Percentiles rank a stretch among this genome's conserved stretches.
phyloP scores from a whole-genome alignment of 2,329 filamentous ascomycete genomes.

The Cylindrodendrum hubeiense region DNA sequence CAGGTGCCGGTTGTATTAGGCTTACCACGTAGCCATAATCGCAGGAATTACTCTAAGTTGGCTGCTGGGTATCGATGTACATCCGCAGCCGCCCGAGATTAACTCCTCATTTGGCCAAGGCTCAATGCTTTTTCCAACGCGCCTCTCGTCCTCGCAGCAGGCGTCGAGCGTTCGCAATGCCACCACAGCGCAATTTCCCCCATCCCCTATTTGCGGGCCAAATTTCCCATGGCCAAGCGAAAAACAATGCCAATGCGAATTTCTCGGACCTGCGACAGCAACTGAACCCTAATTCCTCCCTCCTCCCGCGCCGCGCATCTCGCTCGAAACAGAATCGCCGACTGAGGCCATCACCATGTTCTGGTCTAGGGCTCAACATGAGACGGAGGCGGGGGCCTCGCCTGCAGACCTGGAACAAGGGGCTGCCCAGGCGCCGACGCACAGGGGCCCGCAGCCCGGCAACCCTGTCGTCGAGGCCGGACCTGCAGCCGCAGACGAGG shows the following conservation, averaged over 20 bases:
- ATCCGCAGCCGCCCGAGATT: not conserved
- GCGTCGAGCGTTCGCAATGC: not conserved
- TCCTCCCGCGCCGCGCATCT: not conserved
- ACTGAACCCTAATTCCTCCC: not conserved
- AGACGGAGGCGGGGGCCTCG: conserved; percentile 36
- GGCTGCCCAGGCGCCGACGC: conserved; percentile 24
- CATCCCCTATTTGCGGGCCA: conserved; percentile 8
- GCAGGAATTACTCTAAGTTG: not conserved
- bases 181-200: conserved; percentile 17
- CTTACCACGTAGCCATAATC: not conserved
- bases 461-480: conserved; percentile 24
- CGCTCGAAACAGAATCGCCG: conserved; percentile 10
- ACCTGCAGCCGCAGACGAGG: not conserved
- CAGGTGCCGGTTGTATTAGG: not conserved
- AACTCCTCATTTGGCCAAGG: not conserved
- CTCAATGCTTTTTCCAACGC: conserved; percentile 9
- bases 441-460: conserved; percentile 23
- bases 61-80: not conserved
- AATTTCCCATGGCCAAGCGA: not conserved
- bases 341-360: conserved; percentile 26
- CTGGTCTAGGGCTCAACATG: conserved; percentile 33
- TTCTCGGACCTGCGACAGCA: not conserved
- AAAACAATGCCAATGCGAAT: not conserved
- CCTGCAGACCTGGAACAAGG: conserved; percentile 35
- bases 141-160: not conserved